Evolutionary conservation across 257 asterid genomes (phyloP).

Genomic region (Primulina huaijiensis): DNA sequence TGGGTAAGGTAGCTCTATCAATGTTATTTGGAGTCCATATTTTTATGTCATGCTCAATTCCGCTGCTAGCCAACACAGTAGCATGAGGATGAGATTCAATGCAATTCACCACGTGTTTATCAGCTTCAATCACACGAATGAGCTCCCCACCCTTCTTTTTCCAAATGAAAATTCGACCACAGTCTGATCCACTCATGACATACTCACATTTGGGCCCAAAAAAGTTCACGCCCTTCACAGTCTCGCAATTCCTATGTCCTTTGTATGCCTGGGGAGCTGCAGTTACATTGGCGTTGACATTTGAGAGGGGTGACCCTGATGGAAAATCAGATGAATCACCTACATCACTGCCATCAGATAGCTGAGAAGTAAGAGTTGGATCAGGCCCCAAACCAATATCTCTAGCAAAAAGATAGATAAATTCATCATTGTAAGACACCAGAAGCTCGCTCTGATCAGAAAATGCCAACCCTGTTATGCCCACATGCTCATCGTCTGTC

Average conservation of each 20-base stretch:
- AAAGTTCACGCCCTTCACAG: conserved; percentile 81
- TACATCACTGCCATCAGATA: conserved; percentile 35
- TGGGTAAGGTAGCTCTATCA: conserved; percentile 67
- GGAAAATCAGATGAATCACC: conserved; percentile 34
- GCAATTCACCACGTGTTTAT: conserved; percentile 71
- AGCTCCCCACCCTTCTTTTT: conserved; percentile 72
- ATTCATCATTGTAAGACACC: conserved; percentile 72
- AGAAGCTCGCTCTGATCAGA: conserved; percentile 92
- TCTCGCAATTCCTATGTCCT: conserved; percentile 74
- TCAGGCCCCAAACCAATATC: conserved; percentile 68
- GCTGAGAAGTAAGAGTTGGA: conserved; percentile 36
- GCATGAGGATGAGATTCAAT: conserved; percentile 82
- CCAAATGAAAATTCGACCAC: conserved; percentile 58
- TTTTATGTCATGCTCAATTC: conserved; percentile 75
- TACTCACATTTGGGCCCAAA: conserved; percentile 88
- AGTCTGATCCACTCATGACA: conserved; percentile 87
- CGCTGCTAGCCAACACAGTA: conserved; percentile 77
- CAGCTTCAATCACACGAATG: conserved; percentile 85
- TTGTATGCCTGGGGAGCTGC: conserved; percentile 68
- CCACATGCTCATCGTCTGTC: conserved; percentile 50
- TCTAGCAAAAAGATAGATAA: conserved; percentile 72
- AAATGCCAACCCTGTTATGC: conserved; percentile 88
- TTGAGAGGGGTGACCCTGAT: conserved; percentile 29
- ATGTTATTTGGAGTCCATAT: conserved; percentile 76
- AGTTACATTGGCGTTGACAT: conserved; percentile 29